phyloP scores from a whole-genome alignment of 192 early-diverging fungal species.

The Radiomyces spectabilis region DNA sequence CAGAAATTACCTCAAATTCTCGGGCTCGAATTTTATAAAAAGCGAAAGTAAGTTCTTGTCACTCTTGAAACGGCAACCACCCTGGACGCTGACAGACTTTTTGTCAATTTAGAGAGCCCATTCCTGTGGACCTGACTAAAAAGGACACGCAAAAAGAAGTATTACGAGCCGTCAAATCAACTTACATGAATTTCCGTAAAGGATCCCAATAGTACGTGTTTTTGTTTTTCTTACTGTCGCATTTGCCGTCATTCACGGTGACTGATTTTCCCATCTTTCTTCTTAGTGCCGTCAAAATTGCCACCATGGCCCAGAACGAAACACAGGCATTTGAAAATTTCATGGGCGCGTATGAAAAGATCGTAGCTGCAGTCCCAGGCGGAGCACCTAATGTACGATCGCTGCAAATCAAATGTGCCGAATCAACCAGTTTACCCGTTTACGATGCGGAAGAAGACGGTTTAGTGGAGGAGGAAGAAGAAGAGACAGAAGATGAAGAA shows the following conservation, averaged over 20 bases:
- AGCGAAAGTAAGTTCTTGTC: neutral
- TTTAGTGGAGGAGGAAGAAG: no score
- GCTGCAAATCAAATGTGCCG: slow-evolving; percentile 75
- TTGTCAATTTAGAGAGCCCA: slow-evolving; percentile 48
- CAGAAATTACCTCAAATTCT: slow-evolving; percentile 66
- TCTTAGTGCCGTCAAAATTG: slow-evolving; percentile 68
- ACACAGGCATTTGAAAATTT: slow-evolving; percentile 74
- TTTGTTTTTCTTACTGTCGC: neutral
- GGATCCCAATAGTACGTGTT: slow-evolving; percentile 13
- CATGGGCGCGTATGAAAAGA: slow-evolving; percentile 44
- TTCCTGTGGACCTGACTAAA: slow-evolving; percentile 58
- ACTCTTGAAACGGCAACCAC: slow-evolving; percentile 5
- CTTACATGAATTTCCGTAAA: slow-evolving; percentile 38
- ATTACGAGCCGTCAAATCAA: slow-evolving; percentile 46
- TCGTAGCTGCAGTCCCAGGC: slow-evolving; percentile 64
- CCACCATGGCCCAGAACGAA: slow-evolving; percentile 47
- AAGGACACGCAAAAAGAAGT: slow-evolving; percentile 57
- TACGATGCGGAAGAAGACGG: slow-evolving; percentile 60
- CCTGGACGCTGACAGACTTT: slow-evolving; percentile 7
- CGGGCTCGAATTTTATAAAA: slow-evolving; percentile 59
- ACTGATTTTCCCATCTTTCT: no score
- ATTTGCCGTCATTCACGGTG: no score
- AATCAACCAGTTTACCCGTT: slow-evolving; percentile 77
- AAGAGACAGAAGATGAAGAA: neutral
- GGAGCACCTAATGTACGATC: slow-evolving; percentile 83